Evolutionary conservation across 2,329 filamentous ascomycete genomes (phyloP), one percentile per base, ranked within the genome.

Genomic region (Cladorrhinum sp.): DNA sequence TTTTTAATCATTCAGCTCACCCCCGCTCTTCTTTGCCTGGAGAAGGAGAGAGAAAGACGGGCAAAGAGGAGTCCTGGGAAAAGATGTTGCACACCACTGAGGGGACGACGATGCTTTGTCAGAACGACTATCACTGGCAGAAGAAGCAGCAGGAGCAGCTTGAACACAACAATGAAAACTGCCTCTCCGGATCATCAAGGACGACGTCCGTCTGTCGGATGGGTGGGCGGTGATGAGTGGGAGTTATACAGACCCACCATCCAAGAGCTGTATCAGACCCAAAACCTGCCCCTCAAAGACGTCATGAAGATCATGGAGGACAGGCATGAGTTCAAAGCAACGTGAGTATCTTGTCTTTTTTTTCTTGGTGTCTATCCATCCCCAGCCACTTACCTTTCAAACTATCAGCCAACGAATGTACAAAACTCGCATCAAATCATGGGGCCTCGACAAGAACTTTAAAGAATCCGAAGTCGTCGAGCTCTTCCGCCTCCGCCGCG

Each of bases 361-460:
- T 20, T 16, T 41, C 16, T 41, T 9, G 36, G 7, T 41, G 5
- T 41, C 36, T 9, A 41, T 41, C 9, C 7, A 10, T 13, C 5
- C 16, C 9, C 16, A 10, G 5, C 9, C 41, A 45, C 41, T 5
- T 36, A 12, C 16, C 12, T 10, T 5, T 10, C 25, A 4, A 29
- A 25, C 23, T 6, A 16, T 45, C 22, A 65, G 64, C 25, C 62
- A 64, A 38, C 52, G 64, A 54, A 65, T 65, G 64, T 65, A 65
- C 58, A 65, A 65, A 16, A 65, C 62, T 5, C 55, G 64, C 2
- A 62, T 65, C 29, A 65, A 64, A 29, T 56, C 60, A n/a, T 65
- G 64, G 64, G 64, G 64, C 9, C 58, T 65, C 38, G 64, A 64
- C 38, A 65, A 65, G 51, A 65, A 65, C 53, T 64, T 64, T 53